Base-by-base conservation (phyloP, 2,329 filamentous ascomycete species). In the Exophiala oligosperma region DNA sequence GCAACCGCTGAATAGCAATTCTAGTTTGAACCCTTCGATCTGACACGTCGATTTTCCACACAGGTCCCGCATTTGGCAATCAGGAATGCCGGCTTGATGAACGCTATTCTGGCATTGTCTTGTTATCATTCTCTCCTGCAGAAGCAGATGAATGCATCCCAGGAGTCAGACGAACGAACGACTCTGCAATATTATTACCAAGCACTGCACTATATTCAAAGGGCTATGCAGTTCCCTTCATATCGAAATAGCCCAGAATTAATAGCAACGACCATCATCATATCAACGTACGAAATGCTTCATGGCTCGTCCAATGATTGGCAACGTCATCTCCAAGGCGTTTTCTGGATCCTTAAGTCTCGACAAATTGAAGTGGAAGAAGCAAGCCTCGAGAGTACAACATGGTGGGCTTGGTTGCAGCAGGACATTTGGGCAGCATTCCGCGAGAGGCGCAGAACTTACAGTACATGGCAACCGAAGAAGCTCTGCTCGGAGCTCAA, bases 371-470 rank as follows among this genome's bases (percentile, higher is more conserved):
- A 87, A 54, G 84, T 83, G 1, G 83, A 83, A 50, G 81, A 78
- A 0, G 79, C 80, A 0, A 82, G 83, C 0, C 72, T 87, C 0
- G 76, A 81, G 43, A 79, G 81, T 61, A 81, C 83, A 0, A 81
- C 84, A 0, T 87, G 84, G 85, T 88, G 85, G 84, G 79, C 81
- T 0, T 88, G 84, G 85, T 72, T 87, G 2, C 75, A 83, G n/a
- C 85, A 88, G 66, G 85, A 88, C 66, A 77, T 84, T 0, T 87
- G 84, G 84, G 84, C 83, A 1, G 84, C 84, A 0, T 86, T 86
- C 62, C 77, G 83, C 0, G 84, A 86, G 66, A 76, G 77, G 23
- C 73, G 85, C 3, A 75, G 79, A 6, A 79, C 79, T 2, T 78
- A 85, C 60, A 85, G 78, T 35, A 84, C 85, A 49, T 87, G 83